Conservation (phyloP, 257 asterid species). For the Striga asiatica region DNA sequence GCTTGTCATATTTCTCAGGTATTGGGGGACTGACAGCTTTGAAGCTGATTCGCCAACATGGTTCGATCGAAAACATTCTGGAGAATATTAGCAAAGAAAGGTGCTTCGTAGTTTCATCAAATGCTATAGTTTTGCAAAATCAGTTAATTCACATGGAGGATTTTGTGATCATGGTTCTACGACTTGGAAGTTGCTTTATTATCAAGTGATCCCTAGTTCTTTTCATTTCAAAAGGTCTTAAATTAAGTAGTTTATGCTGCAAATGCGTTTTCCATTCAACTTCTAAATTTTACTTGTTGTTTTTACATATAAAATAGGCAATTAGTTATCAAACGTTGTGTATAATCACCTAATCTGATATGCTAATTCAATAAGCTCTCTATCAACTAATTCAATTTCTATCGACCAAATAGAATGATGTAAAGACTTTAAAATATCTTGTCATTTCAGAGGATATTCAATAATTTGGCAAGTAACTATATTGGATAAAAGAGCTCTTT, state of each 20-base stretch:
- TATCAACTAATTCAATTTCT: no score
- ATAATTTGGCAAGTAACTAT: no score
- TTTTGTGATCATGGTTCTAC: background rate
- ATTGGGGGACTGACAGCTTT: slow-evolving; percentile 92
- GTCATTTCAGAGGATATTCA: background rate
- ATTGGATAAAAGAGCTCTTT: no score
- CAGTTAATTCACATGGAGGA: background rate
- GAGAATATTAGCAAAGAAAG: slow-evolving; percentile 94
- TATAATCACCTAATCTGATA: no score
- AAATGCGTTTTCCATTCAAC: background rate
- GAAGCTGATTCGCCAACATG: slow-evolving; percentile 92
- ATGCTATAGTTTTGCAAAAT: background rate
- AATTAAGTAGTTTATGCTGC: background rate
- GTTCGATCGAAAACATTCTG: slow-evolving; percentile 71
- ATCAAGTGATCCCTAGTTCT: background rate
- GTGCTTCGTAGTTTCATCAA: slow-evolving; percentile 25
- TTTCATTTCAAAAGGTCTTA: background rate
- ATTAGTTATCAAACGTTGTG: no score
- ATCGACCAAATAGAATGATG: no score
- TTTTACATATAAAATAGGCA: no score
- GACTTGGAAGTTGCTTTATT: background rate
- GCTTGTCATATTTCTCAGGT: slow-evolving; percentile 37
- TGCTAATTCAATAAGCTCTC: no score
- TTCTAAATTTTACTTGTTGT: background rate
- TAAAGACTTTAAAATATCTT: no score